Base-by-base conservation (phyloP, 768 basidiomycete genomes). In the Podaxis carcinomalis region DNA sequence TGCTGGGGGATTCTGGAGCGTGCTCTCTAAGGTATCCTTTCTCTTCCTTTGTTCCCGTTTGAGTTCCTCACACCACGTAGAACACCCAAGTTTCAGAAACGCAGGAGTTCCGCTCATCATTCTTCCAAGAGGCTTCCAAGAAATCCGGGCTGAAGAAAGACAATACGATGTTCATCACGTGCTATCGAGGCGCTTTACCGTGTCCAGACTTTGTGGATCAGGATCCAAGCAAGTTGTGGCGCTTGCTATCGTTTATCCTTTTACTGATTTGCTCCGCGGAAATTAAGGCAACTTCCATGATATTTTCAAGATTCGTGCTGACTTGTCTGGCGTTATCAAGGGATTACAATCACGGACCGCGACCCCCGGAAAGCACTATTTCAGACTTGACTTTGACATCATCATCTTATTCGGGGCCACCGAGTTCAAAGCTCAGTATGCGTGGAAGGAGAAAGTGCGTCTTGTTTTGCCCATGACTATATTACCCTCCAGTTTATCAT, bases 91-190 rank as follows among this genome's bases (percentile, higher is more conserved):
- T 67, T 0, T 55, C 47, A 2, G 68, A 69, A 53, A 65, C 53
- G 13, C 64, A 67, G 56, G 68, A 69, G 36, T 68, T 66, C 40
- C 62, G 61, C 13, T 51, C 52, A 10, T 42, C 62, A 13, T 68
- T 65, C 44, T 62, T 52, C 50, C 57, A 65, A 62, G 61, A 64
- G 52, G 13, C 36, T 47, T 13, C 39, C 59, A 53, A 2, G 32
- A 57, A 11, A 62, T 62, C 5, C 27, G 55, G 39, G 36, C 63
- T 59, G 36, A 64, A 23, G 1, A 37, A n/a, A 32, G 28, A 54
- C 11, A 21, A 37, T 19, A 19, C 4, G 32, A 54, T 37, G 11
- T 13, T 21, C 14, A 54, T 57, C 16, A 46, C 46, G 25, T 67
- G 66, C 32, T 67, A 68, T 52, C 63, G 63, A 25, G 66, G 66